Evolutionary conservation across 2,329 filamentous ascomycete genomes (phyloP).

Genomic region (Colletotrichum horii): DNA sequence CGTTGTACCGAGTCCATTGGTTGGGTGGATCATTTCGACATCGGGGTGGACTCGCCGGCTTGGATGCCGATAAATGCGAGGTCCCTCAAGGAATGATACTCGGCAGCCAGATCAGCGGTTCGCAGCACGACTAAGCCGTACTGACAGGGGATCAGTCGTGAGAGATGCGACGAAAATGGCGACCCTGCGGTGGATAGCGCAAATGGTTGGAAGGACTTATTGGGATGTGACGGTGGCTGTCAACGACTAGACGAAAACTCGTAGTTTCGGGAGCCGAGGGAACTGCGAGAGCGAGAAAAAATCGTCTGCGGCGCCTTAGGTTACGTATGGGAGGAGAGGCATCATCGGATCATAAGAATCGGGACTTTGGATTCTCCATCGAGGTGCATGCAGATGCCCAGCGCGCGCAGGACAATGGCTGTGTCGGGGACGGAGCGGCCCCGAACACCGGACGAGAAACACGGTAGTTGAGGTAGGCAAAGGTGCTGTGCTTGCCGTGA

Average conservation of each 20-base stretch:
- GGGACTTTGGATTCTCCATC: not conserved
- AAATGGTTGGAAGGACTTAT: not conserved
- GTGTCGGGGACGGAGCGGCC: not conserved
- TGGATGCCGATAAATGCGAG: not conserved
- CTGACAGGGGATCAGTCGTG: not conserved
- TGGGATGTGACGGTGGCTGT: not conserved
- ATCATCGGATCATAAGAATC: not conserved
- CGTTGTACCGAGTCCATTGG: not conserved
- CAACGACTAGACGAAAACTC: not conserved
- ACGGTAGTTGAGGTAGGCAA: not conserved
- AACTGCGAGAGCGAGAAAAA: not conserved
- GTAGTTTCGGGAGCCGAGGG: not conserved
- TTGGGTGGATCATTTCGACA: not conserved
- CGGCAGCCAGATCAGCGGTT: not conserved
- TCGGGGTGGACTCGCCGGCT: not conserved
- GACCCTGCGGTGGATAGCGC: not conserved
- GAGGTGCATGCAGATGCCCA: not conserved
- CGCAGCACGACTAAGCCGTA: not conserved
- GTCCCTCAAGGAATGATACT: not conserved
- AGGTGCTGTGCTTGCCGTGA: not conserved
- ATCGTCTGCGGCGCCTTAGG: not conserved
- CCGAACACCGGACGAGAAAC: not conserved
- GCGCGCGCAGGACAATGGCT: not conserved
- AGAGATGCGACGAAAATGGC: not conserved
- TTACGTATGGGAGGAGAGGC: not conserved